phyloP scores from a whole-genome alignment of 306 rosid genomes.

The Castanea crenata region DNA sequence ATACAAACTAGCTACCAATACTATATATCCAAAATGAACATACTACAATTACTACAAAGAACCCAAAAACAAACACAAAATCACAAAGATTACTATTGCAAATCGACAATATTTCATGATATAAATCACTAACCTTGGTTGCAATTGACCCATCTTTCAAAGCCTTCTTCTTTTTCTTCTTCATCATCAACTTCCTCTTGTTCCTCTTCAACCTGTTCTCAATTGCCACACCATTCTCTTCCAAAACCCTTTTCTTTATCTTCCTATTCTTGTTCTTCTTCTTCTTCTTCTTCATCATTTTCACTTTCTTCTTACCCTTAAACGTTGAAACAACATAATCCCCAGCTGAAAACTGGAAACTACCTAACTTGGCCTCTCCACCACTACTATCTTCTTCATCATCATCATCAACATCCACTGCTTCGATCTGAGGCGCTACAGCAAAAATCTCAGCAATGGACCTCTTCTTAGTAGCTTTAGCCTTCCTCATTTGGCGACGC shows the following conservation, averaged over 20 bases:
- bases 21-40: not conserved
- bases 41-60: conserved; percentile 14
- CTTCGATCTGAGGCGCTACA: conserved; percentile 68
- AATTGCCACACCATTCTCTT: conserved; percentile 12
- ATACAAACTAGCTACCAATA: conserved; percentile 11
- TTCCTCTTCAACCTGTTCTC: conserved; percentile 28
- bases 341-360: conserved; percentile 14
- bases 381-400: conserved; percentile 5
- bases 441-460: conserved; percentile 88
- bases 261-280: conserved; percentile 31
- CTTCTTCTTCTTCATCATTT: conserved; percentile 24
- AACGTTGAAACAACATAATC: conserved; percentile 18
- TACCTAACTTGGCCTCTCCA: conserved; percentile 23
- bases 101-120: conserved; percentile 45
- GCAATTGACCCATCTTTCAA: conserved; percentile 26
- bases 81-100: conserved; percentile 5
- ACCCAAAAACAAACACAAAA: not conserved
- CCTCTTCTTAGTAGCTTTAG: conserved; percentile 67
- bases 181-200: conserved; percentile 40
- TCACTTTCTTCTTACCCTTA: conserved; percentile 35
- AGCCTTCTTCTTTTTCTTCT: conserved; percentile 14
- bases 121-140: conserved; percentile 58
- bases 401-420: conserved; percentile 18
- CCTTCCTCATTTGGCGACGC: conserved; percentile 44
- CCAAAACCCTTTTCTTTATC: conserved; percentile 36